Evolutionary conservation across 805 yeast species (phyloP).

Genomic region (Torulaspora delbrueckii): DNA sequence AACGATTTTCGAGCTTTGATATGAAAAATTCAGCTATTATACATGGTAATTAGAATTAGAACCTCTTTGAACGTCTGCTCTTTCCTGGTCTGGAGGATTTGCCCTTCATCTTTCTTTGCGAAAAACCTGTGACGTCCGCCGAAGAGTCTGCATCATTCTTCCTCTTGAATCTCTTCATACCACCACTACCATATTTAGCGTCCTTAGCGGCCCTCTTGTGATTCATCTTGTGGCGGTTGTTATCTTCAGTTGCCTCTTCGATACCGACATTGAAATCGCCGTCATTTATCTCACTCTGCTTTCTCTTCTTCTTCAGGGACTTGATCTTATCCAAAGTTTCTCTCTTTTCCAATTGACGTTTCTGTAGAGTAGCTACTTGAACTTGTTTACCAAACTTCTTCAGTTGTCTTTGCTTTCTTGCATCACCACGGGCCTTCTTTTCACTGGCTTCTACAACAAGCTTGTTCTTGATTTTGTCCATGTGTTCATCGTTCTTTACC

Average conservation of each 20-base stretch:
- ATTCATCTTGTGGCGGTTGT: constrained; percentile 50
- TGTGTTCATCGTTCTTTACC: constrained; percentile 96
- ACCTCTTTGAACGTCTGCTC: constrained; percentile 42
- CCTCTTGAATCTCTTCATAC: constrained; percentile 68
- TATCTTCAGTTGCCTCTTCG: constrained; percentile 68
- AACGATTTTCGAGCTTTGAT: not conserved
- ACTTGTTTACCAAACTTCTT: constrained; percentile 98
- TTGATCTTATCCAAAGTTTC: constrained; percentile 88
- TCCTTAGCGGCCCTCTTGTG: constrained; percentile 67
- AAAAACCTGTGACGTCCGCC: constrained; percentile 58
- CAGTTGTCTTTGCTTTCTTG: constrained; percentile 87
- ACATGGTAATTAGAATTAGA: constrained; percentile 11
- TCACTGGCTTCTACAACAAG: constrained; percentile 73
- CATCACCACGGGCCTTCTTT: constrained; percentile 88
- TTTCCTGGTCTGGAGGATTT: constrained; percentile 51
- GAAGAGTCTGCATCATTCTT: constrained; percentile 69
- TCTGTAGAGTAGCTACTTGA: constrained; percentile 87
- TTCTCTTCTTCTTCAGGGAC: constrained; percentile 84
- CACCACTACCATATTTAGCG: constrained; percentile 71
- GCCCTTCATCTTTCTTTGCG: constrained; percentile 49
- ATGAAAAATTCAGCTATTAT: constrained; percentile 1
- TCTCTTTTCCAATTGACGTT: constrained; percentile 87
- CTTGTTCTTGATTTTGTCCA: constrained; percentile 85
- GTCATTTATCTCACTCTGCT: constrained; percentile 56
- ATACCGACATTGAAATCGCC: constrained; percentile 76